Base-by-base conservation (phyloP, 768 basidiomycete species). In the Agrocybe chaxingu region DNA sequence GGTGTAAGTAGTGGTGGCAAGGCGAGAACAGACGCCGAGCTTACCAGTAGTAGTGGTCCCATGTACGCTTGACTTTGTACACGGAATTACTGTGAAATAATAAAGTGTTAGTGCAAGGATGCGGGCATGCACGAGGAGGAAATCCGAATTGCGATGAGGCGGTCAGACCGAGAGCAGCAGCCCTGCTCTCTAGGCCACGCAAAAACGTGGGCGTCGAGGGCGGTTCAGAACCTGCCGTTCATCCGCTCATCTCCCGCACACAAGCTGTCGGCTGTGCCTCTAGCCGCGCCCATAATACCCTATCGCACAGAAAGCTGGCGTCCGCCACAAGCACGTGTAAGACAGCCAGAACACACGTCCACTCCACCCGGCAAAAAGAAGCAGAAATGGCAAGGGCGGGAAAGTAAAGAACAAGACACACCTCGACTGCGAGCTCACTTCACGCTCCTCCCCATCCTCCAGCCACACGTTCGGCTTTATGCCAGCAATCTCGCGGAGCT, bases 401-500 rank as follows among this genome's bases (percentile, higher is more conserved):
- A 32, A 29, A 29, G 29, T 35, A 12, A 13, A 48, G 18, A 19
- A 13, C 19, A 4, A 43, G 10, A 41, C 61, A 29, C 48, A 71
- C 72, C 72, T 70, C 3, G 70, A 64, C 48, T 62, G 61, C 0
- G 78, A 79, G 40, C 64, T 71, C 13, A 77, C 72, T 49, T 78
- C 75, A 29, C 62, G 64, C 51, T 77, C 74, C 37, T 78, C 75
- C 6, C 79, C 80, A 48, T 80, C 79, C 29, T 54, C 59, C 3
- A 81, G 57, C 43, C 66, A 47, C 7, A 77, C 70, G 30, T 74
- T 75, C 32, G 80, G 80, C 57, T 75, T 75, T 47, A 79, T 62
- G 10, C 80, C 79, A 54, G 75, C 69, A 45, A 81, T 80, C 59
- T 73, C 72, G 44, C 70, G 71, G 13, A 81, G 73, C 57, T 76